Base-by-base conservation (phyloP, 345 rosid species). In the Pugionium dolabratum region DNA sequence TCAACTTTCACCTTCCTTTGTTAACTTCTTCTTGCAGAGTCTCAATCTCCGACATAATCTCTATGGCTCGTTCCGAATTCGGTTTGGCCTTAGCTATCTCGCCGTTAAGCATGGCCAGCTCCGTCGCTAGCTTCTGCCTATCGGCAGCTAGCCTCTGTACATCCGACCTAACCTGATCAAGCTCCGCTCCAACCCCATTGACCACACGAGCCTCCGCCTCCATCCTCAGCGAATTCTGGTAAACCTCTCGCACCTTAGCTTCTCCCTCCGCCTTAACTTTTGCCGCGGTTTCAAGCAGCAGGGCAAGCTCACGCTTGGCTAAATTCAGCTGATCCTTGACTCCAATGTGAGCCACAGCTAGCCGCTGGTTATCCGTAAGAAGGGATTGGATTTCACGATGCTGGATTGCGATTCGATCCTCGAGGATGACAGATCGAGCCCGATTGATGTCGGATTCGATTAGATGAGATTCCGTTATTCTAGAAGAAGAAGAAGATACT, bases 331-430 rank as follows among this genome's bases (percentile, higher is more conserved):
- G 96, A 32, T 90, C 86, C 61, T 86, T 81, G 49, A 90, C 78
- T n/a, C 88, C 87, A 9, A 85, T 49, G 75, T 90, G 94, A 1
- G 83, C 59, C 27, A 86, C 78, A 1, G 85, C 82, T 4, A 90
- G 82, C 18, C 84, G 81, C 47, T 88, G 89, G 74, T 86, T 90
- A 36, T 88, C 85, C 29, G 52, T 66, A 37, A 86, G 80, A 63
- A 88, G 94, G 44, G 91, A 47, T 44, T 90, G 87, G 79, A 93
- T 86, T 71, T 93, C 87, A 7, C 76, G 83, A 46, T 79, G 85
- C 74, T 86, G 96, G 62, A 84, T 77, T 37, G 83, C 75, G 66
- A 85, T 78, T 61, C 83, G 84, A 63, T 90, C 97, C 75, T 93
- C 97, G 37, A 86, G 90, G 70, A 79, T 75, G 11, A 42, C 48